Conservation (phyloP, 495 filamentous ascomycete genomes). For the Penicillium taxi region DNA sequence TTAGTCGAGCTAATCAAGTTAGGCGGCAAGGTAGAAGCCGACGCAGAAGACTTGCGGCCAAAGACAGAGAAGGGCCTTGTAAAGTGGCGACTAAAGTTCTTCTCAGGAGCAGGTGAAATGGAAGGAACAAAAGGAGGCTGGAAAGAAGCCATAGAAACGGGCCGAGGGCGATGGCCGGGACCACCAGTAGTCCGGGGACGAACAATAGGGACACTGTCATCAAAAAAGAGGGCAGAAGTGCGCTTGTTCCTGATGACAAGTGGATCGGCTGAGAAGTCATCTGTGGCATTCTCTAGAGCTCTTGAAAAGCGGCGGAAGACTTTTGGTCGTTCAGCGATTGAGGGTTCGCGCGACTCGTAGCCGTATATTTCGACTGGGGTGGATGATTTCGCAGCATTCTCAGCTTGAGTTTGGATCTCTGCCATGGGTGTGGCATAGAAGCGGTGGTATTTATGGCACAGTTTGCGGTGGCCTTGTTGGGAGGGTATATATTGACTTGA, state of each 20-base stretch:
- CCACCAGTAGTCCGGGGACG: constrained; percentile 13
- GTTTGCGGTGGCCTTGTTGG: constrained; percentile 15
- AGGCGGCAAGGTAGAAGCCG: constrained; percentile 30
- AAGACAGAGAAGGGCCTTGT: constrained; percentile 21
- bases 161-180: constrained; percentile 14
- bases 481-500: constrained; percentile 23
- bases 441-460: constrained; percentile 25
- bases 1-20: constrained; percentile 35
- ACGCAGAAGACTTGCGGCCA: constrained; percentile 7
- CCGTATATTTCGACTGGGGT: constrained; percentile 35
- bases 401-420: no score
- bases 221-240: constrained; percentile 26
- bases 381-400: constrained; percentile 21
- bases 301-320: constrained; percentile 34
- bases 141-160: constrained; percentile 26
- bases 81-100: constrained; percentile 24
- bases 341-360: constrained; percentile 32
- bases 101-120: constrained; percentile 13
- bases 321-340: constrained; percentile 26
- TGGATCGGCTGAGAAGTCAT: constrained; percentile 26
- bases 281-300: constrained; percentile 36
- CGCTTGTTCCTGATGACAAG: constrained; percentile 28
- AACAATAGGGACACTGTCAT: constrained; percentile 5
- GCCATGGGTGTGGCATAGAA: constrained; percentile 37
- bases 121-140: no score